Evolutionary conservation across 2,329 filamentous ascomycete genomes (phyloP).

Genomic region (Clonostachys solani): DNA sequence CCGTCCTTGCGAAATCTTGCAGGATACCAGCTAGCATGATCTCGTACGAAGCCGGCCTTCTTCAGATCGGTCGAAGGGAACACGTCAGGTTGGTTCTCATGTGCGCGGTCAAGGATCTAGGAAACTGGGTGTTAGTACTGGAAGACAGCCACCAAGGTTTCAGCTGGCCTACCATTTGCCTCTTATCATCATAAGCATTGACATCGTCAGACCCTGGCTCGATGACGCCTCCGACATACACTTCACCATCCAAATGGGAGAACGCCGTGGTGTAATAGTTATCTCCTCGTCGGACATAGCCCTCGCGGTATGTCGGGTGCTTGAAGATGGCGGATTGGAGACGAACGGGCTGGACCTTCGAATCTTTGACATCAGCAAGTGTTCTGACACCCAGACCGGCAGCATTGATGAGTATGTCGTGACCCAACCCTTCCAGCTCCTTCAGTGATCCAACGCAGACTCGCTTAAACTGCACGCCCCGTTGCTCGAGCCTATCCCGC

Average conservation of each 20-base stretch:
- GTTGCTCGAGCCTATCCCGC: slow-evolving; percentile 2
- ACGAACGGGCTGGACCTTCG: not conserved
- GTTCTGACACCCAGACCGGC: slow-evolving; percentile 2
- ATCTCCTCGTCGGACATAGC: not conserved
- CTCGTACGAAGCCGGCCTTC: not conserved
- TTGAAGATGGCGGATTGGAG: not conserved
- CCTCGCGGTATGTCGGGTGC: not conserved
- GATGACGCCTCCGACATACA: not conserved
- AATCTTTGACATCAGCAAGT: slow-evolving; percentile 5
- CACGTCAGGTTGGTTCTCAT: not conserved
- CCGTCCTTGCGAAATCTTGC: not conserved
- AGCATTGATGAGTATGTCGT: slow-evolving; percentile 9
- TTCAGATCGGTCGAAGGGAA: not conserved
- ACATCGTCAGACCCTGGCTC: not conserved
- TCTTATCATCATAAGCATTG: not conserved
- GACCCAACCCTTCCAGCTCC: slow-evolving; percentile 5
- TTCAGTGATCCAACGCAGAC: slow-evolving; percentile 1
- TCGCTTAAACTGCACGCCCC: slow-evolving; percentile 6
- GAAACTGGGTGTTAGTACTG: not conserved
- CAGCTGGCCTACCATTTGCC: not conserved
- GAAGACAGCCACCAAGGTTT: not conserved
- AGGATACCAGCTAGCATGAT: not conserved
- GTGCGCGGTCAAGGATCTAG: not conserved
- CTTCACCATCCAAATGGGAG: not conserved
- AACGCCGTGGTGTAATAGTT: not conserved